Conservation (phyloP, 257 asterid species). For the Solanum dulcamara region DNA sequence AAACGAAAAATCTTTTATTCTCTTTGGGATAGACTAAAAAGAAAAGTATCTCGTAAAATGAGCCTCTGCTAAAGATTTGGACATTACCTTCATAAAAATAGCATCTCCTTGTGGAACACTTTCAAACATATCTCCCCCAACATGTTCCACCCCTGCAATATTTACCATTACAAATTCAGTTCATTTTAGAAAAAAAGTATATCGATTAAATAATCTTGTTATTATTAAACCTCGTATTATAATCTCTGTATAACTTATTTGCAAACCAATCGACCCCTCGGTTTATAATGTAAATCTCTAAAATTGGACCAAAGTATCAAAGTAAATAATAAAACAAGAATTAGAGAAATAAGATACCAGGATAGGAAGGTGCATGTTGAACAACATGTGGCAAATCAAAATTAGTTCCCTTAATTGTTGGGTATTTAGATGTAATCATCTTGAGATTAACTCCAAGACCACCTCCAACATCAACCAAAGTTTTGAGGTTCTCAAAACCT, state of each 20-base stretch:
- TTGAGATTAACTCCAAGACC: constrained; percentile 27
- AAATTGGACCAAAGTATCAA: not conserved
- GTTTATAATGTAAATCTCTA: not conserved
- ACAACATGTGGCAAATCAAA: constrained; percentile 31
- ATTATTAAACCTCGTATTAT: not conserved
- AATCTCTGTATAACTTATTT: not conserved
- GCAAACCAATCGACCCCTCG: not conserved
- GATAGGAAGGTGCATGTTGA: constrained; percentile 23
- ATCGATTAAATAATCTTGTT: not conserved
- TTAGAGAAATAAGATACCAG: constrained; percentile 1
- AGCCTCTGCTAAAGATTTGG: not conserved
- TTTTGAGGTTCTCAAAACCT: constrained; percentile 20
- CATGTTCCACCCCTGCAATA: constrained; percentile 32
- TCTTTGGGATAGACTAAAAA: too few relatives aligned
- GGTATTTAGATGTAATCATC: constrained; percentile 20
- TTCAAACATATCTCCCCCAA: constrained; percentile 43
- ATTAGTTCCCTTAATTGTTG: constrained; percentile 24
- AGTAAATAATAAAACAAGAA: not conserved
- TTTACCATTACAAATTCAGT: not conserved
- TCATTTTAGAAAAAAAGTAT: not conserved
- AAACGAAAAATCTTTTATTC: too few relatives aligned
- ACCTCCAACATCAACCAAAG: constrained; percentile 35
- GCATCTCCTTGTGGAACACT: constrained; percentile 40
- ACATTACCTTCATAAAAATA: constrained; percentile 6
- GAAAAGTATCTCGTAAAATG: too few relatives aligned